These are phyloP conservation scores for Scleromitrula shiraiana DNA, from an alignment of 2,329 filamentous ascomycete genomes.

Conservation along the genomic window DNA sequence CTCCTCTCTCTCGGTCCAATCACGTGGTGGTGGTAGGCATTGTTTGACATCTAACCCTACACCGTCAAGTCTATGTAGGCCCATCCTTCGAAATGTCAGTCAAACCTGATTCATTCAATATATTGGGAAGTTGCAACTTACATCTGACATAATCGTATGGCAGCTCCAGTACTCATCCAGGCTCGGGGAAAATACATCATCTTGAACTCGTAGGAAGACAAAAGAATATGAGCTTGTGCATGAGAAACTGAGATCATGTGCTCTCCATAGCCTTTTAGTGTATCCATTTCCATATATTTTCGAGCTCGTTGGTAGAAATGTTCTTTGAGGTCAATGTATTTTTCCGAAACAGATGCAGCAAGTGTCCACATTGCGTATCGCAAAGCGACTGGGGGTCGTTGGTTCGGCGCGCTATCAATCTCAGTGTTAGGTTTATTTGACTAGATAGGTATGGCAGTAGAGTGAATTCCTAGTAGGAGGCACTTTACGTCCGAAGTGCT, in stretches of 20 bases:
- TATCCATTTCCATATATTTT: slow-evolving; percentile 84
- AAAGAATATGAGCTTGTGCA: slow-evolving; percentile 74
- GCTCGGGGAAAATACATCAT: slow-evolving; percentile 95
- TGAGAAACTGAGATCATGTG: slow-evolving; percentile 78
- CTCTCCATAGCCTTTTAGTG: slow-evolving; percentile 88
- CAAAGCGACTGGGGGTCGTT: slow-evolving; percentile 78
- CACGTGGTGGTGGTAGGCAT: slow-evolving; percentile 73
- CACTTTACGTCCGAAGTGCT: no score
- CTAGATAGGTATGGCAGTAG: neutral
- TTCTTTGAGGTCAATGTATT: slow-evolving; percentile 70
- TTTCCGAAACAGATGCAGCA: slow-evolving; percentile 78
- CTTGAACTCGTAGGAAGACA: slow-evolving; percentile 86
- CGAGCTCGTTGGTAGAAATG: slow-evolving; percentile 84
- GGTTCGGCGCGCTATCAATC: slow-evolving; percentile 57
- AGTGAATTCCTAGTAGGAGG: no score
- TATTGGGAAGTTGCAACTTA: slow-evolving; percentile 31
- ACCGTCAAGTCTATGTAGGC: slow-evolving; percentile 80
- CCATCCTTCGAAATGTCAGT: slow-evolving; percentile 63
- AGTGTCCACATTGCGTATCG: slow-evolving; percentile 96
- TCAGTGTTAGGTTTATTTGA: slow-evolving; percentile 2
- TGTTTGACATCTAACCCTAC: slow-evolving; percentile 83
- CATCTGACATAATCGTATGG: slow-evolving; percentile 79
- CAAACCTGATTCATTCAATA: neutral
- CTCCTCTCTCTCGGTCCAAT: slow-evolving; percentile 93
- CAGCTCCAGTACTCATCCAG: slow-evolving; percentile 84